Base-by-base conservation (phyloP, 257 asterid genomes). In the Striga asiatica region DNA sequence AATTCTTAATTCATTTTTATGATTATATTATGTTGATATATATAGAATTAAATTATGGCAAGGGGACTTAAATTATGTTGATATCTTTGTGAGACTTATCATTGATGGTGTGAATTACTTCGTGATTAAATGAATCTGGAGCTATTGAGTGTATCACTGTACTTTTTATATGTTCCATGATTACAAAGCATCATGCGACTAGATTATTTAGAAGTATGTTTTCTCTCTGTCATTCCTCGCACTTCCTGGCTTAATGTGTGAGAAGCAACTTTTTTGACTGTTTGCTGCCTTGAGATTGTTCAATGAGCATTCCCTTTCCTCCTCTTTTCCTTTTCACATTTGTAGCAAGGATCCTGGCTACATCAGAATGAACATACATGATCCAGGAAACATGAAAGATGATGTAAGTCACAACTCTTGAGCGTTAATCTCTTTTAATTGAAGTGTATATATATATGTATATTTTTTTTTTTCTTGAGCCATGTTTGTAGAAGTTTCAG, bases 301-400 rank as follows among this genome's bases (percentile, higher is more conserved):
- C 19, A 47, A 7, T 16, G 24, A 66, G 35, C 45, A 52, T 76
- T 55, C 50, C 43, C 47, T 34, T 25, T 32, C 56, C 22, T 54
- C 43, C 18, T 10, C 56, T 70, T 57, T 48, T 54, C 17, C 14
- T 22, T 12, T 16, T 41, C 48, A 41, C 45, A 54, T 61, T 63
- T 85, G 81, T 72, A 92, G 99, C 74, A 88, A 88, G 79, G 94
- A 92, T 74, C 99, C 99, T 52, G 99, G 99, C 65, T 92, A 56
- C 69, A 77, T 92, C 76, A 76, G 78, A 47, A 73, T 74, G 83
- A 81, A 80, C 66, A 58, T 50, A 28, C 88, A 63, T 19, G 86
- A 82, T 55, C 66, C 80, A 41, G 84, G 68, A 66, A 80, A 76
- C 71, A 70, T 68, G 70, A 88, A 81, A 78, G 99, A 92, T 71